Evolutionary conservation across 2,329 filamentous ascomycete genomes (phyloP).

Genomic region (Westerdykella ornata): DNA sequence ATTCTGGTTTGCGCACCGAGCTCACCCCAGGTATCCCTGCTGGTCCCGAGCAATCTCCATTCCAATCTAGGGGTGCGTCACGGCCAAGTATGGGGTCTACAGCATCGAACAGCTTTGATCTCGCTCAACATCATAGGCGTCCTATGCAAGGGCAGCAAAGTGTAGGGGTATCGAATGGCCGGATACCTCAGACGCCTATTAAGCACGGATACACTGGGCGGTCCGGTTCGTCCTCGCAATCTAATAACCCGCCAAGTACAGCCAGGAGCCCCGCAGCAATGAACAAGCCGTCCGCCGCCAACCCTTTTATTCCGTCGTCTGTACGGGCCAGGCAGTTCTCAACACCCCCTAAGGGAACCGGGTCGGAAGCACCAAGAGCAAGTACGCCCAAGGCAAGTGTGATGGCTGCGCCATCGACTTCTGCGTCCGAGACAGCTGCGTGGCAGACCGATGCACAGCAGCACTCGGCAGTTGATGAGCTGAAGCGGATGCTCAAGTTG

Average conservation of each 20-base stretch:
- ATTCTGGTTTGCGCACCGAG: constrained; percentile 42
- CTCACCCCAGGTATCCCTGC: constrained; percentile 31
- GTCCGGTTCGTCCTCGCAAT: constrained; percentile 18
- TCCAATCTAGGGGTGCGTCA: neutral
- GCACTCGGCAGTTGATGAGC: constrained; percentile 27
- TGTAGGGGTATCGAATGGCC: constrained; percentile 20
- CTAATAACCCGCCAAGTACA: constrained; percentile 8
- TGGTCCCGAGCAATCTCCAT: constrained; percentile 10
- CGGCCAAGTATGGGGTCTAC: constrained; percentile 14
- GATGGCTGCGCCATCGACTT: constrained; percentile 7
- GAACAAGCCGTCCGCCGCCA: constrained; percentile 21
- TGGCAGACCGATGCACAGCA: constrained; percentile 5
- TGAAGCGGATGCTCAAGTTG: constrained; percentile 34
- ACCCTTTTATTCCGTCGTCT: constrained; percentile 34
- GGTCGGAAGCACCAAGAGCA: no score
- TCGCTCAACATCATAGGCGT: neutral
- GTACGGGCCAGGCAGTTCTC: constrained; percentile 30
- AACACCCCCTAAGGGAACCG: constrained; percentile 7
- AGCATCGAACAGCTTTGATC: constrained; percentile 19
- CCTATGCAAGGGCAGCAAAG: constrained; percentile 9
- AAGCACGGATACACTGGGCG: constrained; percentile 19
- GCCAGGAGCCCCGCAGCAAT: constrained; percentile 11
- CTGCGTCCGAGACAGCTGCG: neutral
- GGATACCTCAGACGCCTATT: constrained; percentile 18
- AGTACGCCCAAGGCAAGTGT: no score